Evolutionary conservation across 2,329 filamentous ascomycete genomes (phyloP), one percentile per base, ranked within the genome.

Genomic region (Endoconidiophora polonica): DNA sequence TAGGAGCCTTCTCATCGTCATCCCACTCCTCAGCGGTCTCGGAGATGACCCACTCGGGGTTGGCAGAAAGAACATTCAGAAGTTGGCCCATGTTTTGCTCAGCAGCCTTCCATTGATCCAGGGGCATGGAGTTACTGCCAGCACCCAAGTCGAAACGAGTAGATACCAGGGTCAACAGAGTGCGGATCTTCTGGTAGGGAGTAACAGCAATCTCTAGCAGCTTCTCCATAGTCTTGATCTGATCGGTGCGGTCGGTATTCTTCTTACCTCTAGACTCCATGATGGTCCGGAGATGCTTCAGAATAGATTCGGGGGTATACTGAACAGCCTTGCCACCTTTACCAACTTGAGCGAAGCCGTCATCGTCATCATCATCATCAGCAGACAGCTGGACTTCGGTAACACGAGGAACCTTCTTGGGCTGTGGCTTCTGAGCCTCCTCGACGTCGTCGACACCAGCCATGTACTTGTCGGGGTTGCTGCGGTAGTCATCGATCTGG

Each of bases 21-120:
- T 98, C 91, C 91, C 91, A 96, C 67, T 98, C 91, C 63, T 98
- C 91, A 20, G 86, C 91, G 57, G 77, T 81, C 68, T 98, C 91
- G 22, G 91, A 73, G 44, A 98, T 86, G 47, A 96, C 73, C 62
- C 90, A 83, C 56, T 91, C 79, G 54, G 74, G 73, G 68, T 86
- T 86, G 54, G 74, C 67, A 64, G 94, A 86, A 39, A 98, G 79
- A 16, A 87, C 79, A 54, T 79, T 70, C 39, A 98, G 73, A 26
- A 98, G 76, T 44, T 73, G 73, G 12, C 76, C 76, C 55, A 96
- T 80, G 63, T 98, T 91, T 64, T 82, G 79, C 67, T 94, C 84
- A 38, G 91, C 90, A 38, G 83, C 72, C 72, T 95, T 95, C 93
- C 91, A 98, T 66, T 96, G 88, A 54, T 96, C 91, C 54, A 94